Evolutionary conservation across 164 flowering plant species (phyloP).

Genomic region (Annona squamosa): DNA sequence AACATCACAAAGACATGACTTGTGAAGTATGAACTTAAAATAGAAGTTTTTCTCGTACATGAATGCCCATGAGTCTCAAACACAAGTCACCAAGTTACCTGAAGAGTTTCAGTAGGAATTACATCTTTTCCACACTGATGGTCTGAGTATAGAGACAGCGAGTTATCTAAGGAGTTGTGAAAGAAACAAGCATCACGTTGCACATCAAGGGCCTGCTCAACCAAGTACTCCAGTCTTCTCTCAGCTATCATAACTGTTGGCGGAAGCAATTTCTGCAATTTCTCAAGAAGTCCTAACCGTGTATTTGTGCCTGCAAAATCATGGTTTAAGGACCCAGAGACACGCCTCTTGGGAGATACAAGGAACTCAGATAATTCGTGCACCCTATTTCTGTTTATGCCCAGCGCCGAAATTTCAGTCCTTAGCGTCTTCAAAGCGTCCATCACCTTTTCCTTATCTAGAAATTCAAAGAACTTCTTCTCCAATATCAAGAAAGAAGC

Average conservation of each 20-base stretch:
- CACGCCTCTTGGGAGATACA: slow-evolving; percentile 30
- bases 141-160: slow-evolving; percentile 61
- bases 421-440: slow-evolving; percentile 61
- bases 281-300: slow-evolving; percentile 39
- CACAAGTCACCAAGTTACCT: slow-evolving; percentile 32
- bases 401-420: slow-evolving; percentile 60
- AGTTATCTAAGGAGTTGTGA: slow-evolving; percentile 57
- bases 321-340: slow-evolving; percentile 23
- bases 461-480: slow-evolving; percentile 63
- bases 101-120: slow-evolving; percentile 65
- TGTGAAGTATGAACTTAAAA: background rate
- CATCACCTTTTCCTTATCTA: slow-evolving; percentile 19
- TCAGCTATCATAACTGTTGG: slow-evolving; percentile 57
- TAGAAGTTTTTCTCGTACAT: background rate
- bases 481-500: slow-evolving; percentile 67
- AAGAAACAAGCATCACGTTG: slow-evolving; percentile 59
- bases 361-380: slow-evolving; percentile 55
- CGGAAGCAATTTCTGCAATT: slow-evolving; percentile 62
- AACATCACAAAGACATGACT: background rate
- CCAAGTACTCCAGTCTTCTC: slow-evolving; percentile 61
- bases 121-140: slow-evolving; percentile 71
- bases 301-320: slow-evolving; percentile 26
- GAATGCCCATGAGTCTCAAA: background rate
- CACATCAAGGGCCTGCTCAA: slow-evolving; percentile 67
- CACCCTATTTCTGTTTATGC: slow-evolving; percentile 34